A percentile compares a stretch with the other conserved stretches of the same genome.
phyloP scores from a whole-genome alignment of 306 rosid species.

The Lotus japonicus region DNA sequence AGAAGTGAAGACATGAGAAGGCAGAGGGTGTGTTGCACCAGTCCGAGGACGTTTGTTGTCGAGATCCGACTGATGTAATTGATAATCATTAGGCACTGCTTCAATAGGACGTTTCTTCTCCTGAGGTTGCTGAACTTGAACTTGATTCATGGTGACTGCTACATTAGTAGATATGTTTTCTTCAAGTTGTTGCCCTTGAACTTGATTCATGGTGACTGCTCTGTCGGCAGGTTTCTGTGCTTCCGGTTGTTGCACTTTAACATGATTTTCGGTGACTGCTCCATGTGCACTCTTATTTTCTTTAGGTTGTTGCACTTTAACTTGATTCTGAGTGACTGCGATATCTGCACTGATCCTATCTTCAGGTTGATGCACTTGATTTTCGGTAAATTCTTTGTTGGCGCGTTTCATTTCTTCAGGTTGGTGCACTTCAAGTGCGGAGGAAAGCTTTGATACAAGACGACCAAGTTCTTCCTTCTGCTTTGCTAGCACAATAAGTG shows the following conservation, averaged over 20 bases:
- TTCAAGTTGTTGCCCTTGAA: too few species aligned
- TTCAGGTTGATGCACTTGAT: neutral
- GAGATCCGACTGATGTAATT: neutral
- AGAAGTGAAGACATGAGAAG: neutral
- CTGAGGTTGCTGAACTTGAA: neutral
- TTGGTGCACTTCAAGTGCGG: neutral
- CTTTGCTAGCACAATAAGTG: constrained; percentile 5
- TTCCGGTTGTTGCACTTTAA: neutral
- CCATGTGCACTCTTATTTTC: neutral
- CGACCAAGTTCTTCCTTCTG: neutral
- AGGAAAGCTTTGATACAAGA: neutral
- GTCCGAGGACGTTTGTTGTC: constrained; percentile 25
- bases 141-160: neutral
- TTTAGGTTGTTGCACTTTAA: neutral
- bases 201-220: too few species aligned
- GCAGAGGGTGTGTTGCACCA: neutral
- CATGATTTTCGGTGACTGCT: neutral
- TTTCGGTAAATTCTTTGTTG: neutral
- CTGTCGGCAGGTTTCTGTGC: neutral
- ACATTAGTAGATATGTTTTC: neutral
- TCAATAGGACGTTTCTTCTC: neutral
- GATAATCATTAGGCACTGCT: neutral
- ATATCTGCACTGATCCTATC: neutral
- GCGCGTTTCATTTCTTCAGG: neutral
- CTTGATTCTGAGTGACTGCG: neutral